Evolutionary conservation across 176 grass and related monocot species (phyloP).

Genomic region (Microstegium vimineum): DNA sequence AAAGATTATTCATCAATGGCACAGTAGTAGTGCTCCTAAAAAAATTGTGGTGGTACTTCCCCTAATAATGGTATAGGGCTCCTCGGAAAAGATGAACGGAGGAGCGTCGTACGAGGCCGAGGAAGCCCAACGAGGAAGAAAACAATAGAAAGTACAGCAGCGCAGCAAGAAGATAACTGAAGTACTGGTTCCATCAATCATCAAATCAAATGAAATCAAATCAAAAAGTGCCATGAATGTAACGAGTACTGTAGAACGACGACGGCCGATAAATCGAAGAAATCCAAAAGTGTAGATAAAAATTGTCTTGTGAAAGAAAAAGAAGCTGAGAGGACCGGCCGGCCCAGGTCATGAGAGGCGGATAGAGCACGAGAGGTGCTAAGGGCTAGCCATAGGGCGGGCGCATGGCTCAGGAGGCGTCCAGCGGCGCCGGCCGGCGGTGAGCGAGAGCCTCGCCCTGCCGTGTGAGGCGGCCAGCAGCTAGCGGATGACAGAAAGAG

Average conservation of each 20-base stretch:
- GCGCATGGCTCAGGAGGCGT: background rate
- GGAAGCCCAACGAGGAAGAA: background rate
- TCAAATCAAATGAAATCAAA: conserved; percentile 37
- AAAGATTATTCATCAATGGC: conserved; percentile 32
- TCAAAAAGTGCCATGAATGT: conserved; percentile 35
- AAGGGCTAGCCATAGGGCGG: background rate
- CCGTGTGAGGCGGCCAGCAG: background rate
- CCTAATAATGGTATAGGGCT: conserved; percentile 9
- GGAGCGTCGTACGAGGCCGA: conserved; percentile 9
- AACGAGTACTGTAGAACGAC: background rate
- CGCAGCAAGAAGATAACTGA: background rate
- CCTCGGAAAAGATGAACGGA: conserved; percentile 47
- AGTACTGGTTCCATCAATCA: background rate
- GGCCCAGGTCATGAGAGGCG: no score
- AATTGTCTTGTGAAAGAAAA: background rate
- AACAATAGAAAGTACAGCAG: background rate
- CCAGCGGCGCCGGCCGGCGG: conserved; percentile 13
- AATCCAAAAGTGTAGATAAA: background rate
- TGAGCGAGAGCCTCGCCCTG: background rate
- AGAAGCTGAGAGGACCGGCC: no score
- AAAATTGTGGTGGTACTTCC: conserved; percentile 2
- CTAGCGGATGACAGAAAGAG: conserved; percentile 53
- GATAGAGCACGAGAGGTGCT: background rate
- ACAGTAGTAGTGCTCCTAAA: conserved; percentile 35
- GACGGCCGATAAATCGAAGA: background rate